Base-by-base conservation (phyloP, 495 filamentous ascomycete genomes). In the Penicillium pulvis region DNA sequence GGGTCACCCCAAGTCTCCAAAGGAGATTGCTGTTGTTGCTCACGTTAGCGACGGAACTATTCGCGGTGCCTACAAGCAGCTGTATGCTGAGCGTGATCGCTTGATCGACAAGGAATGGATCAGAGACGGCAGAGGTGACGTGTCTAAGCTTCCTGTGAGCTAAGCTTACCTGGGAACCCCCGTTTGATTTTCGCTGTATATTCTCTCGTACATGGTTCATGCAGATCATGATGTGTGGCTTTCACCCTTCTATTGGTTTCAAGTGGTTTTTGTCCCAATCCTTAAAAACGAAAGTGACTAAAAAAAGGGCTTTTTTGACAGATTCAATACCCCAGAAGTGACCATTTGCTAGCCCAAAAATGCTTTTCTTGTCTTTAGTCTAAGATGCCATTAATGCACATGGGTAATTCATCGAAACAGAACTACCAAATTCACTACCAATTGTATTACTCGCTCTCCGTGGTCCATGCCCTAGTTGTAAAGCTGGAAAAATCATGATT, bases 41-140 rank as follows among this genome's bases (percentile, higher is more conserved):
- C 90, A 90, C 58, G 94, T 97, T 30, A 96, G 91, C 66, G 94
- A 98, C 64, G 92, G 93, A 47, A 98, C 94, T 1, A 97, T 98
- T 60, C 90, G 93, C 48, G 92, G 90, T 48, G 92, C 95, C 0
- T 98, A 98, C 78, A 93, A 94, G 67, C 84, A 88, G 65, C 81
- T 98, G 45, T 91, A 91, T 66, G 75, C 79, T 7, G 84, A 87
- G 46, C 83, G 85, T 17, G 88, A 94, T 60, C 76, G 83, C 49
- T 73, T 98, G 57, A 81, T 98, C 65, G 83, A 89, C 64, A 77
- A 83, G 35, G 85, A 90, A 51, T 92, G 89, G 84, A 79, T 93
- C 56, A 79, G 80, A 61, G 81, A 87, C 30, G 87, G 84, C 35
- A 86, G 87, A 68, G 90, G 85, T 11, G 85, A 88, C 53, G 74